Conservation (phyloP, 75 land plant species). For the Pinus albicaulis region DNA sequence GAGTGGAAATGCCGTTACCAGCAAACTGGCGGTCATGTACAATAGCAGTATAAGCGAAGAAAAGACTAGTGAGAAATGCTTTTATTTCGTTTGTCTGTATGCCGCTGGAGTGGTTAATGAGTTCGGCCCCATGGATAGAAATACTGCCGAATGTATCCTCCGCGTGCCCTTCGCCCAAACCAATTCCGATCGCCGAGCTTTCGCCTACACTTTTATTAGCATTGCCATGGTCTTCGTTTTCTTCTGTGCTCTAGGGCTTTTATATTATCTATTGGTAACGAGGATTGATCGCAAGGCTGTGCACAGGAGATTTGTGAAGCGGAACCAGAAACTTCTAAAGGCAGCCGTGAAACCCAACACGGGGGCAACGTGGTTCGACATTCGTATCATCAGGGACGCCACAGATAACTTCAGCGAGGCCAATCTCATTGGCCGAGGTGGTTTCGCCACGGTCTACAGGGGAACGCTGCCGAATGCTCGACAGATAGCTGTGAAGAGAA, state of each 20-base stretch:
- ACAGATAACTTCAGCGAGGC: background rate
- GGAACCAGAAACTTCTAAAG: background rate
- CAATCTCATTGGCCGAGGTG: constrained; percentile 15
- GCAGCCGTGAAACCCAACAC: constrained; percentile 26
- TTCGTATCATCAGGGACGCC: background rate
- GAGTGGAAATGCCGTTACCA: constrained; percentile 15
- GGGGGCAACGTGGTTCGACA: constrained; percentile 47
- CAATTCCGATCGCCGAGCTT: background rate
- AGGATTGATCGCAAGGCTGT: background rate
- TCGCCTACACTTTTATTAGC: constrained; percentile 19
- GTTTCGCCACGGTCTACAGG: constrained; percentile 17
- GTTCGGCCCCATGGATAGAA: constrained; percentile 36
- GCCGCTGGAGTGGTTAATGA: constrained; percentile 64
- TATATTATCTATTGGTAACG: constrained; percentile 12
- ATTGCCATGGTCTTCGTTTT: constrained; percentile 20
- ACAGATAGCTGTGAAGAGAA: constrained; percentile 21
- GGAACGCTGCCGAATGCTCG: constrained; percentile 18
- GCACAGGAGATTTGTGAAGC: constrained; percentile 14
- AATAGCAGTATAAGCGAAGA: background rate
- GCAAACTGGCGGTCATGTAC: background rate
- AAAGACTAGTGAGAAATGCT: constrained; percentile 25
- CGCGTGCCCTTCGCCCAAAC: constrained; percentile 10
- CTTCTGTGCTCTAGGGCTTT: constrained; percentile 1
- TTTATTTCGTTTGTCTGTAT: constrained; percentile 47
- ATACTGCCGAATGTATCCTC: constrained; percentile 41